Base-by-base conservation (phyloP, 2,329 filamentous ascomycete species). In the Alternaria ventricosa region DNA sequence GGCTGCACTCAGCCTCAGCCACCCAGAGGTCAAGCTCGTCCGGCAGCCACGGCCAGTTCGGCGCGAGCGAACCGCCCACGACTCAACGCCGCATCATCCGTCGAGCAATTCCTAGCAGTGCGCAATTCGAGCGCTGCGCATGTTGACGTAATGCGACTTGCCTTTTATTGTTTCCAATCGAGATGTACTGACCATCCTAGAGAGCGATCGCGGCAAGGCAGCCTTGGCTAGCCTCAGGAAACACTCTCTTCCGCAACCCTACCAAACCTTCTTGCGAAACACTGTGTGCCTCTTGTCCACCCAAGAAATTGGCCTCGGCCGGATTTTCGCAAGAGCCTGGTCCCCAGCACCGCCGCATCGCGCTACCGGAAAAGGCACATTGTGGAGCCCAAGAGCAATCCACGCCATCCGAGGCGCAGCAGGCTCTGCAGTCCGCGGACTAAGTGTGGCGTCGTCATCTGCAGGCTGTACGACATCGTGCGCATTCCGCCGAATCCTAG, bases 1-100 rank as follows among this genome's bases (percentile, higher is more conserved):
- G 65, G 71, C 67, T 70, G 67, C 60, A 66, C 74, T 75, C 75
- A 75, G 76, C 76, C 76, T 69, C 75, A 61, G 66, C 63, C 62
- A 63, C 61, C 62, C 68, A 67, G n/a, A 65, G 55, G 58, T 49
- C 63, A 54, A 60, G 63, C 55, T 68, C 60, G 47, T 55, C 64
- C 67, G 69, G 67, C 47, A 67, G 55, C 60, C 60, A 68, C 70
- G 69, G 66, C 66, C 60, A 41, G 41, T 67, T 64, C 59, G 65
- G 65, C 50, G 44, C 59, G 45, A 55, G 44, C 57, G 51, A 67
- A 55, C 49, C 49, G 49, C 22, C 59, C 53, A 51, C 55, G 43
- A 27, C 36, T 51, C 33, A 61, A 43, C 43, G 57, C 65, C 60
- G 59, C 65, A 57, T 64, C 55, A 64, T 61, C 56, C 65, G 47